Evolutionary conservation across 176 grass and related monocot genomes (phyloP).

Genomic region (Zoysia pacifica): DNA sequence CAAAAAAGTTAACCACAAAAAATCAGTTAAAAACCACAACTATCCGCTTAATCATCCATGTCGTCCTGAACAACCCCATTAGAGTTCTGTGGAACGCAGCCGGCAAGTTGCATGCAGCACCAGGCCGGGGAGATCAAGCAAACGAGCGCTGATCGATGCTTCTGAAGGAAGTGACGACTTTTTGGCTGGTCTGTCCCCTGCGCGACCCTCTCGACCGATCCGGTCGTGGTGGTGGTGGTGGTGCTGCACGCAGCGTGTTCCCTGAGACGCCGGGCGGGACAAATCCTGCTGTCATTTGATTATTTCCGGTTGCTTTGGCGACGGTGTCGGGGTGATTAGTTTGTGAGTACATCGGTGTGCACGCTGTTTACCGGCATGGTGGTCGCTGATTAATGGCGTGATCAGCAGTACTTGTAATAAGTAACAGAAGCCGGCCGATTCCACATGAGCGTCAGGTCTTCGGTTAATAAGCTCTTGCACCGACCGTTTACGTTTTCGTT

Average conservation of each 20-base stretch:
- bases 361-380: slow-evolving; percentile 28
- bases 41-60: slow-evolving; percentile 26
- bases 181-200: slow-evolving; percentile 30
- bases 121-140: not conserved
- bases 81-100: slow-evolving; percentile 8
- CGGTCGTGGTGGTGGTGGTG: not conserved
- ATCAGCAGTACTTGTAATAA: not conserved
- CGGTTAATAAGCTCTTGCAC: not conserved
- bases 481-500: not conserved
- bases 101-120: not conserved
- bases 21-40: not conserved
- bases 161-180: slow-evolving; percentile 5
- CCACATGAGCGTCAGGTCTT: not conserved
- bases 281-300: slow-evolving; percentile 46
- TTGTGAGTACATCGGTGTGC: not conserved
- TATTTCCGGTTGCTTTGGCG: slow-evolving; percentile 21
- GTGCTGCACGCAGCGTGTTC: slow-evolving; percentile 30
- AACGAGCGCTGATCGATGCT: not conserved
- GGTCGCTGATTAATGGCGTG: slow-evolving; percentile 12
- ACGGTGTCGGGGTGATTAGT: not conserved
- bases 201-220: slow-evolving; percentile 3
- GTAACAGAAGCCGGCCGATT: not conserved
- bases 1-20: slow-evolving; percentile 17
- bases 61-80: slow-evolving; percentile 38
- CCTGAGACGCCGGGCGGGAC: slow-evolving; percentile 32